Percentiles rank a stretch among this genome's conserved stretches.
Conservation (phyloP, 2,329 filamentous ascomycete genomes). For the Fusarium sp. region DNA sequence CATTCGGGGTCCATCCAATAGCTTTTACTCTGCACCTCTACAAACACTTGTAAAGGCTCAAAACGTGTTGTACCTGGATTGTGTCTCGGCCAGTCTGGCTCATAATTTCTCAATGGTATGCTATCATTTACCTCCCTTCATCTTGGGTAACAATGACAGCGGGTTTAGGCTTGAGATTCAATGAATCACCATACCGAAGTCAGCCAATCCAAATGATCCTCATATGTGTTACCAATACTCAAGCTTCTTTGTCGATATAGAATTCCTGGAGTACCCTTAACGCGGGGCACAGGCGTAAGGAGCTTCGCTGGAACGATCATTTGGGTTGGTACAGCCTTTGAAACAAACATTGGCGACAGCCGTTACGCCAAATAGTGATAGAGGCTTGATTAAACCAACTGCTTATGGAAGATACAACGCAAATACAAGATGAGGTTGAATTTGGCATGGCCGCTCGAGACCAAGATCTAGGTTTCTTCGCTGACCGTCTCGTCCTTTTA, state of each 20-base stretch:
- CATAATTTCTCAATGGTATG: conserved; percentile 38
- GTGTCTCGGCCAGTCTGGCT: conserved; percentile 16
- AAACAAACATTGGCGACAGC: background rate
- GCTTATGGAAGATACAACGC: conserved; percentile 26
- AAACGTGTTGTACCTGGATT: conserved; percentile 26
- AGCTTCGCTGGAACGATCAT: conserved; percentile 14
- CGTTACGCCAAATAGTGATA: conserved; percentile 7
- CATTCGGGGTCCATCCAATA: conserved; percentile 32
- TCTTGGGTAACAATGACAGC: conserved; percentile 24
- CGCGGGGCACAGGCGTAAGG: conserved; percentile 8
- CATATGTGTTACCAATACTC: conserved; percentile 25
- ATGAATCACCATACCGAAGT: conserved; percentile 44
- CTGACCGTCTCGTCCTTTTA: background rate
- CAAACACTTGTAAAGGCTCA: conserved; percentile 3
- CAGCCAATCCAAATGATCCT: conserved; percentile 28
- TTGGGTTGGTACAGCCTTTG: conserved; percentile 2
- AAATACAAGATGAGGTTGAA: conserved; percentile 17
- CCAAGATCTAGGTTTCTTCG: conserved; percentile 14
- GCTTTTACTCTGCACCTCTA: conserved; percentile 23
- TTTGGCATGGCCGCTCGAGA: conserved; percentile 18
- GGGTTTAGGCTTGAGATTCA: conserved; percentile 27
- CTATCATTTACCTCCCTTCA: conserved; percentile 37
- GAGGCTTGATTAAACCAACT: conserved; percentile 22
- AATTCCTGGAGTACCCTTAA: conserved; percentile 32
- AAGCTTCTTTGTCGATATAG: conserved; percentile 28